Base-by-base conservation (phyloP, 2,329 filamentous ascomycete genomes). In the Pestalotiopsis sp. region DNA sequence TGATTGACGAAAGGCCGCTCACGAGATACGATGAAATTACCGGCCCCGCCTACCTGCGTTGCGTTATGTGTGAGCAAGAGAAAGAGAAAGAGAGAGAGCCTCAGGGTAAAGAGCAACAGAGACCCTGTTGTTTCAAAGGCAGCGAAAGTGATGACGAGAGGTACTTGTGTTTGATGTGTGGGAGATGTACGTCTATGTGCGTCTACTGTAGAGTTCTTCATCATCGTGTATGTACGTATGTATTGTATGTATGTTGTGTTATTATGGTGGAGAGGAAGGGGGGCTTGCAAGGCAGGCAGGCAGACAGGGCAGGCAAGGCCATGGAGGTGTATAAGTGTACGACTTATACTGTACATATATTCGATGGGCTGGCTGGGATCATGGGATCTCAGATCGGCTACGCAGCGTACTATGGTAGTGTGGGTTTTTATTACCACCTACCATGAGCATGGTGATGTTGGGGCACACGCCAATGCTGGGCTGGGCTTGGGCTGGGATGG, bases 381-480 rank as follows among this genome's bases (percentile, higher is more conserved):
- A 61, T 61, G 57, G 57, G 57, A 59, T 59, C 57, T 59, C 4
- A 31, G 57, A 31, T 59, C 57, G 57, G 57, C 57, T 59, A 59
- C 23, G 23, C 13, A 59, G 27, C 11, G 57, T 52, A 52, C 45
- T 52, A 52, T 20, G 45, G 45, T 52, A 52, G 17, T 45, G 41
- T 17, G 17, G 7, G 7, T 31, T 27, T 31, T 31, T 31, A 31
- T 31, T 31, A 31, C 27, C 27, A 31, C 27, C 27, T 31, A 31
- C 27, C 27, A 31, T 31, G 27, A 31, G 6, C 5, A 31, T 7
- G 27, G 27, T 31, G 27, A 31, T 31, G 27, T 31, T 31, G 6
- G 27, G 27, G 45, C 17, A n/a, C 45, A n/a, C 45, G 45, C 45
- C 45, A 52, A 52, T n/a, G 45, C 45, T 52, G 45, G 45, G 45